phyloP scores from a whole-genome alignment of 2,329 filamentous ascomycete species.

The Stagonosporopsis cucurbitacearum region DNA sequence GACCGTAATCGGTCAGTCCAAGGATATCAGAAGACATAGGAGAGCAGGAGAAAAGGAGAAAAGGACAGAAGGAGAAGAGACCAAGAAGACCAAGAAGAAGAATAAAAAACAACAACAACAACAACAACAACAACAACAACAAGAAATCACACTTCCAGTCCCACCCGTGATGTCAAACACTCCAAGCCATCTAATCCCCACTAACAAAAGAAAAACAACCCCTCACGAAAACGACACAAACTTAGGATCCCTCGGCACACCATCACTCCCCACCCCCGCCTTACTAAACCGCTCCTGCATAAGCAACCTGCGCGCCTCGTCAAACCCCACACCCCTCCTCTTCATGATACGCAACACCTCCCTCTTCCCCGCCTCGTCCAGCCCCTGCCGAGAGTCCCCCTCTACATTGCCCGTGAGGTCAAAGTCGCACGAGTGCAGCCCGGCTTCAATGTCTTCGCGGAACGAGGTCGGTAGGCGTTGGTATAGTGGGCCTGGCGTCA shows the following conservation, averaged over 20 bases:
- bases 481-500: slow-evolving; percentile 70
- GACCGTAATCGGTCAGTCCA: not conserved
- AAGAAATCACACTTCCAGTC: too few relatives aligned
- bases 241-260: slow-evolving; percentile 87
- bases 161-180: not conserved
- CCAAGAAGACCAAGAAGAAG: not conserved
- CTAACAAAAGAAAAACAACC: not conserved
- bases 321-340: slow-evolving; percentile 79
- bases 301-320: slow-evolving; percentile 86
- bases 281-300: slow-evolving; percentile 86
- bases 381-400: slow-evolving; percentile 75
- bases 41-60: slow-evolving; percentile 8
- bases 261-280: slow-evolving; percentile 88
- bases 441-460: slow-evolving; percentile 83
- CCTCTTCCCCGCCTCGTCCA: slow-evolving; percentile 80
- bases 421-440: slow-evolving; percentile 82
- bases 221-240: slow-evolving; percentile 83
- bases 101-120: not conserved
- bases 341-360: slow-evolving; percentile 93
- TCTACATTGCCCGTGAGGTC: slow-evolving; percentile 82
- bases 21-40: slow-evolving; percentile 16
- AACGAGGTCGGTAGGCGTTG: slow-evolving; percentile 79
- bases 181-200: not conserved
- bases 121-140: not conserved
- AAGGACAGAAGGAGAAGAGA: not conserved